These are phyloP conservation scores for Phaffomyces antillensis DNA, from an alignment of 805 yeast species.

Conservation along the genomic window DNA sequence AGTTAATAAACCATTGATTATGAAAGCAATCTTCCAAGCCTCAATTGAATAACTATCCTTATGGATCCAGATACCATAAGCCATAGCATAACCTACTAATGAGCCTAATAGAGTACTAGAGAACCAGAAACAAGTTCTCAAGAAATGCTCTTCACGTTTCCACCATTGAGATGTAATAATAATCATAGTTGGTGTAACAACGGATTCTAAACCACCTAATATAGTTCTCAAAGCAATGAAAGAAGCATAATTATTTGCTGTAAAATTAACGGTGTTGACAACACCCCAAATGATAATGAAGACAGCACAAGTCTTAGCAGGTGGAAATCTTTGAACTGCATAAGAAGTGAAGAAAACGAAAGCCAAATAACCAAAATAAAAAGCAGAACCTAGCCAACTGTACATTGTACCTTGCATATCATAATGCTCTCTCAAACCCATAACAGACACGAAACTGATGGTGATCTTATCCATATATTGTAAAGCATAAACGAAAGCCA, in stretches of 20 bases:
- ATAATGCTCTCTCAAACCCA: conserved; percentile 34
- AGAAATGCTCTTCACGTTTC: conserved; percentile 24
- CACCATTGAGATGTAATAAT: conserved; percentile 16
- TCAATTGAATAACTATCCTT: conserved; percentile 28
- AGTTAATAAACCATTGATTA: conserved; percentile 49
- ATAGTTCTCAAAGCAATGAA: conserved; percentile 39
- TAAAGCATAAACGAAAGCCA: conserved; percentile 23
- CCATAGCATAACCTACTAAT: conserved; percentile 38
- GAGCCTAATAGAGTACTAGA: conserved; percentile 29
- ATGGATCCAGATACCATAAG: conserved; percentile 29
- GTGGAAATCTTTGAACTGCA: conserved; percentile 42
- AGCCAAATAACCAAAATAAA: conserved; percentile 46
- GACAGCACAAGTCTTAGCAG: conserved; percentile 26
- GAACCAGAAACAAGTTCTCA: conserved; percentile 26
- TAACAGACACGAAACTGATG: conserved; percentile 35
- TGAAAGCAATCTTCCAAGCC: conserved; percentile 47
- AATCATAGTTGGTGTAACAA: conserved; percentile 23
- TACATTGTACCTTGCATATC: conserved; percentile 35
- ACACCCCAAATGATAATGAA: conserved; percentile 43
- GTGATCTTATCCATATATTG: conserved; percentile 38
- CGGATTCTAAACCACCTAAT: conserved; percentile 45
- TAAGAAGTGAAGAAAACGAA: conserved; percentile 41
- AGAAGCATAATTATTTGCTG: conserved; percentile 33
- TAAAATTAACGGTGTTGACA: conserved; percentile 35
- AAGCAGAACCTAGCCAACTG: conserved; percentile 42